phyloP scores from a whole-genome alignment of 202 grass and related monocot species.

The Zoysia matrella region DNA sequence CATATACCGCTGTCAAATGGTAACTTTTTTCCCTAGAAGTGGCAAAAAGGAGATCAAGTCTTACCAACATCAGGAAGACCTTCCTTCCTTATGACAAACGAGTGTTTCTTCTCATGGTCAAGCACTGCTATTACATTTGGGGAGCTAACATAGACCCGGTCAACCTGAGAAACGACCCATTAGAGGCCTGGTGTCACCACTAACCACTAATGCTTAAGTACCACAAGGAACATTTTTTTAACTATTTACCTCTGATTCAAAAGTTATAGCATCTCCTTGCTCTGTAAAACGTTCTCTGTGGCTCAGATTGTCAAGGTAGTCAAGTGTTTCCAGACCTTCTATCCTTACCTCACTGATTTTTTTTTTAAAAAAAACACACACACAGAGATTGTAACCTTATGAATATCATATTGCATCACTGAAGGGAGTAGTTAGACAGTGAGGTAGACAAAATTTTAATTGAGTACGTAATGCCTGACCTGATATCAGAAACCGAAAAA shows the following conservation, averaged over 20 bases:
- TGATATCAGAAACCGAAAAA: constrained; percentile 94
- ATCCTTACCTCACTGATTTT: no score
- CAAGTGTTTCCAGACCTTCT: no score
- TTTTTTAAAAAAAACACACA: no score
- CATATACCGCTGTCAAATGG: not conserved
- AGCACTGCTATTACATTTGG: constrained; percentile 81
- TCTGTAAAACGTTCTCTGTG: no score
- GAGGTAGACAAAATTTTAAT: not conserved
- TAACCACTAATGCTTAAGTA: not conserved
- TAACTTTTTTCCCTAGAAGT: no score
- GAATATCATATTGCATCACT: not conserved
- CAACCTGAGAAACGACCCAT: constrained; percentile 60
- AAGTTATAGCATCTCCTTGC: constrained; percentile 50
- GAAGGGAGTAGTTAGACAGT: not conserved
- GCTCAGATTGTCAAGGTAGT: no score
- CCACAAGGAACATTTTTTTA: no score
- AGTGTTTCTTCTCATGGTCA: constrained; percentile 41
- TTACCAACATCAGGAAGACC: constrained; percentile 87
- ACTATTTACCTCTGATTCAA: constrained; percentile 83
- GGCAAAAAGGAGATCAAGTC: not conserved
- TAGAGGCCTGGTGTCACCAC: not conserved
- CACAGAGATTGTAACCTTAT: no score
- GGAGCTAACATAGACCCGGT: constrained; percentile 81
- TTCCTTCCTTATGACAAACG: constrained; percentile 82
- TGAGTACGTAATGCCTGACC: constrained; percentile 46